These are phyloP conservation scores for Straminergon stramineum DNA, from an alignment of 225 moss, liverwort and hornwort species.

Conservation along the genomic window DNA sequence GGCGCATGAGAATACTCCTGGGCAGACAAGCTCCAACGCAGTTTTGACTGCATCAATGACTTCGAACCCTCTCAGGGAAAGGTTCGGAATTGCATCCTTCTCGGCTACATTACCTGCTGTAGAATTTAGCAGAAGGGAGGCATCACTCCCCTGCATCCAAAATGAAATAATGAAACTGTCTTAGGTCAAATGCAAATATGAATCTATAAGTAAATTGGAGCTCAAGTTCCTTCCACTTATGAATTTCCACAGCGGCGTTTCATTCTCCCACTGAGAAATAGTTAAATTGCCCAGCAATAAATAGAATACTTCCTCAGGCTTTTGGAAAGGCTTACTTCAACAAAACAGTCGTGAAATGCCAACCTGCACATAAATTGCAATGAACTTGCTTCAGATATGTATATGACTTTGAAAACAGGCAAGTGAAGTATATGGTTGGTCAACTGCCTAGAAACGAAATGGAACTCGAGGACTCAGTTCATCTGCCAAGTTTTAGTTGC, in stretches of 20 bases:
- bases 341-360: background rate
- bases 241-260: background rate
- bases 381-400: background rate
- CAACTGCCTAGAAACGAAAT: too few species aligned
- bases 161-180: background rate
- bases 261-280: background rate
- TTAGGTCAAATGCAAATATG: background rate
- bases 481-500: too few species aligned
- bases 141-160: constrained; percentile 26
- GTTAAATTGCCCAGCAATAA: background rate
- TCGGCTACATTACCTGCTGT: background rate
- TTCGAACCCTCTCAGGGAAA: constrained; percentile 5
- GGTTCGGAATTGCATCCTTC: constrained; percentile 1
- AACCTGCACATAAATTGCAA: background rate
- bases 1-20: constrained; percentile 22
- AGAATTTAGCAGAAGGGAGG: constrained; percentile 11
- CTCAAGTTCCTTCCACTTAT: background rate
- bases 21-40: constrained; percentile 4
- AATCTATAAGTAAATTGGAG: background rate
- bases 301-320: background rate
- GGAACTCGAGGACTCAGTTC: too few species aligned
- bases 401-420: too few species aligned
- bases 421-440: too few species aligned
- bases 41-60: constrained; percentile 26
- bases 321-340: background rate